phyloP scores from a whole-genome alignment of 148 eudicot genomes.

The Chenopodium quinoa region DNA sequence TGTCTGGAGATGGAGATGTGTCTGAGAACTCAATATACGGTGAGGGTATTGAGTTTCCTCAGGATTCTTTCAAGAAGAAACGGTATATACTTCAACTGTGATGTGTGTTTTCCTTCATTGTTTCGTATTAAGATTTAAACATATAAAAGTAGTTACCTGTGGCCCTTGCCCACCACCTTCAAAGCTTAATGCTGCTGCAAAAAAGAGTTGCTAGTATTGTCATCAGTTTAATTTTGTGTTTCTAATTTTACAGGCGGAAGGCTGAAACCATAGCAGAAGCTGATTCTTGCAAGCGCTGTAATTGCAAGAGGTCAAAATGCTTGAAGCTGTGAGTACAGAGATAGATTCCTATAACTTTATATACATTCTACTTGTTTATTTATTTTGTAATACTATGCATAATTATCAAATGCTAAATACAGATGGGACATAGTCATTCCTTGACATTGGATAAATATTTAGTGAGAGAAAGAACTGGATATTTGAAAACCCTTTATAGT shows the following conservation, averaged over 20 bases:
- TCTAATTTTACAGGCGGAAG: conserved; percentile 28
- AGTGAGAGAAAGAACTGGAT: not conserved
- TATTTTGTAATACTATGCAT: not conserved
- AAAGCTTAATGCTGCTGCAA: not conserved
- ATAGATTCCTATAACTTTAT: not conserved
- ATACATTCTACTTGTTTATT: not conserved
- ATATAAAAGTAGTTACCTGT: not conserved
- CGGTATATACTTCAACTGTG: conserved; percentile 22
- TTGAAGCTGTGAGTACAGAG: conserved; percentile 43
- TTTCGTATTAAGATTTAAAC: not conserved
- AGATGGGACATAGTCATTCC: not conserved
- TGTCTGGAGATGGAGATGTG: conserved; percentile 28
- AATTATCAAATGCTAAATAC: not conserved
- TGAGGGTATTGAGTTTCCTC: conserved; percentile 16
- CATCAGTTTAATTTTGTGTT: conserved; percentile 5
- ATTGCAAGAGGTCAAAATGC: conserved; percentile 53
- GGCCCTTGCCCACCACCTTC: not conserved
- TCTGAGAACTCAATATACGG: conserved; percentile 17
- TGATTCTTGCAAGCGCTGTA: conserved; percentile 46
- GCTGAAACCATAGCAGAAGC: conserved; percentile 29
- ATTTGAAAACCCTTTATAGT: not conserved
- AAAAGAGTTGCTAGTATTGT: not conserved
- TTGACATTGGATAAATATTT: not conserved
- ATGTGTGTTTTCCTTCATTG: not conserved
- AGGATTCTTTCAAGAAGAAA: conserved; percentile 35